Percentiles rank a stretch among this genome's conserved stretches.
These are phyloP conservation scores for Tulasnella sp. DNA, from an alignment of 768 basidiomycete genomes.

Conservation along the genomic window DNA sequence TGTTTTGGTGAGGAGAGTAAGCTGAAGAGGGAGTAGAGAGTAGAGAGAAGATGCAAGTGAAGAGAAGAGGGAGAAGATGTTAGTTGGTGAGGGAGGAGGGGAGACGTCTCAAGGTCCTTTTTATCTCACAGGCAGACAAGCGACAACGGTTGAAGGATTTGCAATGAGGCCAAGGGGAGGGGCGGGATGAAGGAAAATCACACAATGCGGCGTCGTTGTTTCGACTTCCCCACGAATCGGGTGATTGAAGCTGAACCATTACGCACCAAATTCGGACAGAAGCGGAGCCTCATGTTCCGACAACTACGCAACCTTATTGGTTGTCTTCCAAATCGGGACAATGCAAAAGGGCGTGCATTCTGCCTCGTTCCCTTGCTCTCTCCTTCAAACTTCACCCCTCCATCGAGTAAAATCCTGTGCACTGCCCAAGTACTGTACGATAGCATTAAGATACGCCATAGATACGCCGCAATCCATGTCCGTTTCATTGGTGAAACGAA, in stretches of 20 bases:
- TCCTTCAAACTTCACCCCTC: neutral
- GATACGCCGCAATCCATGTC: neutral
- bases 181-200: neutral
- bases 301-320: neutral
- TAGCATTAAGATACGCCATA: neutral
- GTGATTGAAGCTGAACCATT: neutral
- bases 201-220: neutral
- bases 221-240: neutral
- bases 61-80: neutral
- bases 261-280: neutral
- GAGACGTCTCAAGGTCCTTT: neutral
- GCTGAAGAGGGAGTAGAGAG: neutral
- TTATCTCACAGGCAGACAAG: neutral
- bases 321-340: neutral
- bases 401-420: neutral
- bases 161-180: constrained; percentile 1
- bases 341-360: neutral
- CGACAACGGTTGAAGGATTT: neutral
- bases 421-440: neutral
- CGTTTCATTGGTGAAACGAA: neutral
- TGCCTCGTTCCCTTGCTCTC: neutral
- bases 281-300: neutral
- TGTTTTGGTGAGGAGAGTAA: neutral
- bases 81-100: neutral
- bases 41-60: neutral